A percentile compares a stretch with the other conserved stretches of the same genome.
phyloP scores from a whole-genome alignment of 305 asterid species.

The Fraxinus velutina region DNA sequence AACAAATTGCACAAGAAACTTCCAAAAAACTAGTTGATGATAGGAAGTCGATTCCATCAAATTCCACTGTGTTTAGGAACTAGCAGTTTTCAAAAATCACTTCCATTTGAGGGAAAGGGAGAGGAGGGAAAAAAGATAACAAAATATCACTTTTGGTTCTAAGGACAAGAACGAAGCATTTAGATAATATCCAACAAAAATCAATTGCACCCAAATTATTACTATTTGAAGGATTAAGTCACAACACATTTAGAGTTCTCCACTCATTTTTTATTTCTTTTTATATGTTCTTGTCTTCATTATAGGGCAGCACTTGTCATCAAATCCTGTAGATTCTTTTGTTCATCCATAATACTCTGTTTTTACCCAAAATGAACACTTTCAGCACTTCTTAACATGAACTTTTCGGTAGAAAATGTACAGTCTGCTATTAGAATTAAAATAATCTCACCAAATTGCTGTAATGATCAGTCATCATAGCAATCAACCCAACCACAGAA shows the following conservation, averaged over 20 bases:
- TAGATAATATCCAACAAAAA: conserved; percentile 7
- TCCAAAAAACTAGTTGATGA: background rate
- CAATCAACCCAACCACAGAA: conserved; percentile 79
- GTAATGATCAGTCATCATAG: conserved; percentile 98
- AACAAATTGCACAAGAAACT: background rate
- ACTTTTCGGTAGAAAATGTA: conserved; percentile 17
- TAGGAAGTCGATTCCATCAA: background rate
- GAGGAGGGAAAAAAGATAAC: background rate
- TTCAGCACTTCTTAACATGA: conserved; percentile 13
- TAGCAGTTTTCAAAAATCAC: background rate
- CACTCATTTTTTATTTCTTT: background rate
- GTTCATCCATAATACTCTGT: background rate
- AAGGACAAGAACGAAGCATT: conserved; percentile 4
- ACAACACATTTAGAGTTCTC: background rate
- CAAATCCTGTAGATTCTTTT: background rate
- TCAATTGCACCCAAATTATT: conserved; percentile 14
- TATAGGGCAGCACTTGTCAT: background rate
- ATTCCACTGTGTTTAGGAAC: conserved; percentile 1
- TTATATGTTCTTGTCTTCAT: background rate
- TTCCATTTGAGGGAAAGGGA: conserved; percentile 11
- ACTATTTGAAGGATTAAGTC: background rate
- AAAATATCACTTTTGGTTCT: background rate
- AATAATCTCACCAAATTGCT: conserved; percentile 68
- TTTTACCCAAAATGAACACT: background rate
- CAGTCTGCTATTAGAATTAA: conserved; percentile 14